Evolutionary conservation across 495 filamentous ascomycete genomes (phyloP).

Genomic region (Platismatia glauca): DNA sequence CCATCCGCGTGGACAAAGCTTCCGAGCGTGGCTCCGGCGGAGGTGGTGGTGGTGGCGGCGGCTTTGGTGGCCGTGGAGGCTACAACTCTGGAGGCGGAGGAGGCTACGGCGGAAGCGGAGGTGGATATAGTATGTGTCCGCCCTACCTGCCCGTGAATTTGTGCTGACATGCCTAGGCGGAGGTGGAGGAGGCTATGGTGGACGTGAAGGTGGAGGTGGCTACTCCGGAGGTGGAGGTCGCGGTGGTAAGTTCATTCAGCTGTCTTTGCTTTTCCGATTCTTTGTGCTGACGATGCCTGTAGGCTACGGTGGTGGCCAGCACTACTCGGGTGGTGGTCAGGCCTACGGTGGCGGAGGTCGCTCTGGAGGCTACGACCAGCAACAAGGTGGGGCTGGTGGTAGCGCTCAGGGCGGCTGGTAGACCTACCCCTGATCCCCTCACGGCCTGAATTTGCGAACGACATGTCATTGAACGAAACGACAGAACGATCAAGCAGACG

Average conservation of each 20-base stretch:
- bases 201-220: constrained; percentile 22
- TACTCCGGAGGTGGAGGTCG: constrained; percentile 23
- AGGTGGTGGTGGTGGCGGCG: constrained; percentile 35
- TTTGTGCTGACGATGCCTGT: constrained; percentile 1
- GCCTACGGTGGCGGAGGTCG: constrained; percentile 21
- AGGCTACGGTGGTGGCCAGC: constrained; percentile 24
- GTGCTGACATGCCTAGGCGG: constrained; percentile 18
- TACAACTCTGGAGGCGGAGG: constrained; percentile 28
- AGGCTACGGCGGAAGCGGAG: constrained; percentile 25
- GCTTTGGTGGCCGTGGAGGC: constrained; percentile 28
- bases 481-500: constrained; percentile 15
- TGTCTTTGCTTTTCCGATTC: not conserved
- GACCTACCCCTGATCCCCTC: constrained; percentile 7
- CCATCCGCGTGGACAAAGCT: constrained; percentile 93
- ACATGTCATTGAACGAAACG: constrained; percentile 19
- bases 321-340: constrained; percentile 23
- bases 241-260: constrained; percentile 28
- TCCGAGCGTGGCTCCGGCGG: constrained; percentile 58
- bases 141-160: not conserved
- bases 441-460: constrained; percentile 18
- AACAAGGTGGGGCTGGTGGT: constrained; percentile 19
- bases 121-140: constrained; percentile 28
- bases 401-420: constrained; percentile 21
- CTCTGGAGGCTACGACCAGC: constrained; percentile 20
- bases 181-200: constrained; percentile 21